Evolutionary conservation across 495 filamentous ascomycete species (phyloP).

Genomic region (Tuber calosporum): DNA sequence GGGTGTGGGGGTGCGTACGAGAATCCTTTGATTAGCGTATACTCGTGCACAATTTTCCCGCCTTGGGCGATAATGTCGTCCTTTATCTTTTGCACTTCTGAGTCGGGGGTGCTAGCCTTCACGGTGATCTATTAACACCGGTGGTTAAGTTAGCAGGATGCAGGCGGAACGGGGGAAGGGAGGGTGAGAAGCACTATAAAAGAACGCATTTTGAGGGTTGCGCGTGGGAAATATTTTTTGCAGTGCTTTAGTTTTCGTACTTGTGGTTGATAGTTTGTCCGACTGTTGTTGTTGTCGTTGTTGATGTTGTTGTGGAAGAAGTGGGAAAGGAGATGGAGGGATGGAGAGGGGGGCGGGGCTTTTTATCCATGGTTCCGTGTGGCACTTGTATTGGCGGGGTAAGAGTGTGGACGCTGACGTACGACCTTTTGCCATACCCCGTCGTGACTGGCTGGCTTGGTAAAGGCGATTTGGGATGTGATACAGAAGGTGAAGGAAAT

Average conservation of each 20-base stretch:
- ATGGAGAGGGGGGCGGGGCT: conserved; percentile 4
- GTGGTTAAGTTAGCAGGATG: conserved; percentile 13
- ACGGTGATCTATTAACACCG: conserved; percentile 60
- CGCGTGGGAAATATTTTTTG: not conserved
- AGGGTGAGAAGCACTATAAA: conserved; percentile 18
- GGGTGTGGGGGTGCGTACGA: conserved; percentile 54
- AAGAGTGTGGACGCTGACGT: not conserved
- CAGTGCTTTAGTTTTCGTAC: not conserved
- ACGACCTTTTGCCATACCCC: not conserved
- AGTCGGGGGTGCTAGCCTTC: conserved; percentile 56
- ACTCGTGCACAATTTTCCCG: conserved; percentile 74
- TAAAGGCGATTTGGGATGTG: not conserved
- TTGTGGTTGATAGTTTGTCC: not conserved
- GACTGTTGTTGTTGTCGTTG: conserved; percentile 5
- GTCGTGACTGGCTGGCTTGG: not conserved
- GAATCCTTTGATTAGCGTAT: conserved; percentile 81
- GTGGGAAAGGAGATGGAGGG: conserved; percentile 2
- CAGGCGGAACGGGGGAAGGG: not conserved
- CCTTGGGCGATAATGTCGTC: conserved; percentile 59
- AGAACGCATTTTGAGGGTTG: conserved; percentile 4
- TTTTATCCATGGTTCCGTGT: conserved; percentile 19
- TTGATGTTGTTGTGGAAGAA: not conserved
- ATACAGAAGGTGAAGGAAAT: not conserved
- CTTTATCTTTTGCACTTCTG: conserved; percentile 70
- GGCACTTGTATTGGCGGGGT: conserved; percentile 3